A percentile compares a stretch with the other conserved stretches of the same genome.
phyloP scores from a whole-genome alignment of 768 basidiomycete genomes.

The Tulasnella sp. region DNA sequence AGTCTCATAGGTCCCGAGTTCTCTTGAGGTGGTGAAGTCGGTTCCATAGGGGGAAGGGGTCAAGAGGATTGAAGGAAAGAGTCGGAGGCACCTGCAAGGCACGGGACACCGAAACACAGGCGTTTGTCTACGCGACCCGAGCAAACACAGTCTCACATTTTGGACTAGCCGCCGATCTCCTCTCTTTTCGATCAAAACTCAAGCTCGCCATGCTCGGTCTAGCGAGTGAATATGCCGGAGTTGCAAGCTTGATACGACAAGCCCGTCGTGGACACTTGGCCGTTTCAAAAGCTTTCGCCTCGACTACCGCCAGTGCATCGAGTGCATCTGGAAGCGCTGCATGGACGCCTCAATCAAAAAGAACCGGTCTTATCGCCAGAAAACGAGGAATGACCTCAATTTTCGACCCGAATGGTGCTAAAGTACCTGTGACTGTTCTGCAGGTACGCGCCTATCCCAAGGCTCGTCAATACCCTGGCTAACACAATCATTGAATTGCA shows the following conservation, averaged over 20 bases:
- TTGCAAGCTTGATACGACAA: neutral
- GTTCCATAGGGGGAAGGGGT: neutral
- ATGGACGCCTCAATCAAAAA: conserved; percentile 75
- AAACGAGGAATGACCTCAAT: conserved; percentile 94
- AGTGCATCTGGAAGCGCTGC: conserved; percentile 17
- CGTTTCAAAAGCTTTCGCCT: neutral
- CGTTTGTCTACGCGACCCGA: neutral
- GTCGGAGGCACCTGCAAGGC: neutral
- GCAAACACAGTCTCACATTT: neutral
- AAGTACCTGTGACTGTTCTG: conserved; percentile 85
- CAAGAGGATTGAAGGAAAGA: neutral
- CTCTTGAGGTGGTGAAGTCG: neutral
- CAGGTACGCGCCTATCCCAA: conserved; percentile 46
- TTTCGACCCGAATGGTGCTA: conserved; percentile 82
- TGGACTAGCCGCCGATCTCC: neutral
- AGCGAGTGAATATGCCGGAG: neutral
- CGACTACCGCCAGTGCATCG: neutral
- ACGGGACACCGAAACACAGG: neutral
- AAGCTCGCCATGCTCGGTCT: neutral
- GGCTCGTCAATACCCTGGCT: conserved; percentile 1
- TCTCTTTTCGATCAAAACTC: neutral
- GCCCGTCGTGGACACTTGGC: neutral
- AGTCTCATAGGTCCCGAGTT: neutral
- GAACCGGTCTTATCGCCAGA: conserved; percentile 86
- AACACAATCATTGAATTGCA: conserved; percentile 24